Evolutionary conservation across 495 filamentous ascomycete species (phyloP).

Genomic region (Penicillium cosmopolitanum): DNA sequence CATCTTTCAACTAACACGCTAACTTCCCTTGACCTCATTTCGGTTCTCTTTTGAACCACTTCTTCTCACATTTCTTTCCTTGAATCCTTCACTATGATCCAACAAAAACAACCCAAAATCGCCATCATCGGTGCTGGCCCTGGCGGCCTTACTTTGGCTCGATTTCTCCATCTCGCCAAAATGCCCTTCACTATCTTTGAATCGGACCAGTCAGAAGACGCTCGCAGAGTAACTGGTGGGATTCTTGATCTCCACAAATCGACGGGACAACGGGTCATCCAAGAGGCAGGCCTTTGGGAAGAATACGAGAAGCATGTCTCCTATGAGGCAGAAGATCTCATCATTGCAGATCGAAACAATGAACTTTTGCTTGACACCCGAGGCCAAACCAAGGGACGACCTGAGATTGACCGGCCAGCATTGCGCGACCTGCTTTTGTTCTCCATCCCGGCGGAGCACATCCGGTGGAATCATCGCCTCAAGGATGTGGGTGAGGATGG

Average conservation of each 20-base stretch:
- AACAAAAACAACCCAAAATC: constrained; percentile 27
- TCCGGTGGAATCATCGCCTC: constrained; percentile 37
- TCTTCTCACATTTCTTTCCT: too few relatives aligned
- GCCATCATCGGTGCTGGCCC: constrained; percentile 64
- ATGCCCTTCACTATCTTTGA: constrained; percentile 51
- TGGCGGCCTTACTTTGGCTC: constrained; percentile 56
- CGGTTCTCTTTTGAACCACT: too few relatives aligned
- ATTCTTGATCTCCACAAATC: constrained; percentile 57
- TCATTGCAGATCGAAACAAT: neutral
- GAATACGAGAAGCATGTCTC: constrained; percentile 47
- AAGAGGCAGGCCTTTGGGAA: constrained; percentile 51
- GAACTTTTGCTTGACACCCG: neutral
- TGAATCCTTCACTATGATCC: too few relatives aligned
- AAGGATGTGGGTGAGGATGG: constrained; percentile 1
- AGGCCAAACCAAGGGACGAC: constrained; percentile 24
- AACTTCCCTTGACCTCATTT: too few relatives aligned
- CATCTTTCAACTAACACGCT: too few relatives aligned
- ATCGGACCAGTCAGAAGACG: constrained; percentile 36
- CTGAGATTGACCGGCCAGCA: constrained; percentile 41
- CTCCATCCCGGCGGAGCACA: constrained; percentile 33
- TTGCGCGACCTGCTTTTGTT: constrained; percentile 44
- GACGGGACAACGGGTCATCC: constrained; percentile 54
- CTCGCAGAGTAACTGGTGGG: constrained; percentile 39
- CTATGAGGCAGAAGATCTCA: constrained; percentile 33
- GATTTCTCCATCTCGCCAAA: constrained; percentile 48